Conservation (phyloP, 352 stramenopile species). For the Phytophthora pini region DNA sequence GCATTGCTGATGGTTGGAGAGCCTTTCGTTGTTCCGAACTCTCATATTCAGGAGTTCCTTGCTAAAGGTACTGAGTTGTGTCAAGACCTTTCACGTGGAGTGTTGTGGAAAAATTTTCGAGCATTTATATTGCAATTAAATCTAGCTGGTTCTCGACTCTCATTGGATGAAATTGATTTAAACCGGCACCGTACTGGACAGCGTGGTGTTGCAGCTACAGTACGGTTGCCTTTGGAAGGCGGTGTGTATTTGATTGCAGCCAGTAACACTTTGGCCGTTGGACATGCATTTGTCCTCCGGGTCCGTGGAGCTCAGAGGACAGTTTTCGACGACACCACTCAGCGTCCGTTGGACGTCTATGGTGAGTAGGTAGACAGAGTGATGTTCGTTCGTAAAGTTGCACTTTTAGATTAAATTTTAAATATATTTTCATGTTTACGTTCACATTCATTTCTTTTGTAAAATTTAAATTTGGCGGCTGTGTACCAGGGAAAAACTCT, state of each 20-base stretch:
- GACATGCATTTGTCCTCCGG: constrained; percentile 11
- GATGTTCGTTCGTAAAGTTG: constrained; percentile 14
- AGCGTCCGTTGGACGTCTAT: neutral
- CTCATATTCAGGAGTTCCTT: neutral
- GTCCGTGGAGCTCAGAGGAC: neutral
- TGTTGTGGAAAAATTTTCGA: neutral
- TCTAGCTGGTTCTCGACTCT: neutral
- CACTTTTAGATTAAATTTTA: neutral
- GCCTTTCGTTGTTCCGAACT: neutral
- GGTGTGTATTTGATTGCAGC: constrained; percentile 8
- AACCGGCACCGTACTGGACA: constrained; percentile 12
- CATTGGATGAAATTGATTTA: constrained; percentile 4
- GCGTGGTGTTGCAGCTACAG: constrained; percentile 6
- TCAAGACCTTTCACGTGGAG: constrained; percentile 7
- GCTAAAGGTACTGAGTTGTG: neutral
- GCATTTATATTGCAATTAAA: constrained; percentile 2
- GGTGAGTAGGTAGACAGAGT: constrained; percentile 13
- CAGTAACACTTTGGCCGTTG: constrained; percentile 10
- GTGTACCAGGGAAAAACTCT: too few relatives aligned
- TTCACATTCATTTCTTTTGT: neutral
- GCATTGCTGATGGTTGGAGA: neutral
- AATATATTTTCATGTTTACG: constrained; percentile 1
- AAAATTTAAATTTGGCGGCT: too few relatives aligned
- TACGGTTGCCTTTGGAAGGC: constrained; percentile 7
- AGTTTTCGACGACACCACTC: neutral